phyloP scores from a whole-genome alignment of 2,329 filamentous ascomycete species.

The Penicillium sp. region DNA sequence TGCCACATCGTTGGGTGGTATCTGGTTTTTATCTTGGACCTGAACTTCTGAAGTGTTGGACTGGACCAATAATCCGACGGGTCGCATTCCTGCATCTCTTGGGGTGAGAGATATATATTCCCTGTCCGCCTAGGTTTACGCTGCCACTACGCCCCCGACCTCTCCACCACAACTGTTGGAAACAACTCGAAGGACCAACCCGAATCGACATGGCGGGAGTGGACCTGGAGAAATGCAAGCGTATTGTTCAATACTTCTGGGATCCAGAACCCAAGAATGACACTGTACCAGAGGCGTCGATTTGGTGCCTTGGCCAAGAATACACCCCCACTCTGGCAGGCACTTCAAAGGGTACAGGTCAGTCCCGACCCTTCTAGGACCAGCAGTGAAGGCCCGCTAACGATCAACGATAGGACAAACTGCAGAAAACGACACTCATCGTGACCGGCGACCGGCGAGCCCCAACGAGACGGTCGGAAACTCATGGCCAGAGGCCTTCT shows the following conservation, averaged over 20 bases:
- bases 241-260: constrained; percentile 89
- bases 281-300: constrained; percentile 65
- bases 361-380: not conserved
- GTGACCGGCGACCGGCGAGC: not conserved
- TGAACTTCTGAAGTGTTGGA: too few species aligned
- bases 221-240: constrained; percentile 77
- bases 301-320: constrained; percentile 78
- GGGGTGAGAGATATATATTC: too few species aligned
- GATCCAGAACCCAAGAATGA: constrained; percentile 88
- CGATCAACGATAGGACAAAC: not conserved
- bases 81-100: too few species aligned
- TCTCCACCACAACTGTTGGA: too few species aligned
- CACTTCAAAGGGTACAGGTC: not conserved
- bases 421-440: not conserved
- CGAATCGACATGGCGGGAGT: constrained; percentile 63
- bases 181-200: constrained; percentile 6
- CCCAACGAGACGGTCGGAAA: constrained; percentile 22
- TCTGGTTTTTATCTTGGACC: too few species aligned
- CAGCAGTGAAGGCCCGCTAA: too few species aligned
- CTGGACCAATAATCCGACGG: too few species aligned
- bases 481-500: constrained; percentile 82
- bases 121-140: too few species aligned
- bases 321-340: constrained; percentile 50
- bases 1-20: too few species aligned
- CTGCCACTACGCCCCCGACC: too few species aligned